These are phyloP conservation scores for Parietichytrium sp. DNA, from an alignment of 108 stramenopile genomes.

Conservation along the genomic window DNA sequence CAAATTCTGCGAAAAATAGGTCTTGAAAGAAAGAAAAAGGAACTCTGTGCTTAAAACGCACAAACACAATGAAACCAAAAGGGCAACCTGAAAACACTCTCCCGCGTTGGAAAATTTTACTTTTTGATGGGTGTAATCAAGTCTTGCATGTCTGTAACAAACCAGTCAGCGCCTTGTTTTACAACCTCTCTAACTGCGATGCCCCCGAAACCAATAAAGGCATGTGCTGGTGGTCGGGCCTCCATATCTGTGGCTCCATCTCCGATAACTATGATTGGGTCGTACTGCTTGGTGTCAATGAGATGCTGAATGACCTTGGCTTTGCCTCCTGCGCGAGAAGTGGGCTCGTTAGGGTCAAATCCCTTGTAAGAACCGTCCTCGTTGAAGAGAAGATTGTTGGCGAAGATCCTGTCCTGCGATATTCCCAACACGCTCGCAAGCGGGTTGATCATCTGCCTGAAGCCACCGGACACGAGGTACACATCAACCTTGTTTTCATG, in stretches of 20 bases:
- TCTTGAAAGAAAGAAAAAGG: not conserved
- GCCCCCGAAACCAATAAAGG: slow-evolving; percentile 97
- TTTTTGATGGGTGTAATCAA: slow-evolving; percentile 68
- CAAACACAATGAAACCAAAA: too few relatives aligned
- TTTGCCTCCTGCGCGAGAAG: slow-evolving; percentile 87
- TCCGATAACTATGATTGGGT: slow-evolving; percentile 88
- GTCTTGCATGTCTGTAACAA: slow-evolving; percentile 80
- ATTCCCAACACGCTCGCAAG: slow-evolving; percentile 74
- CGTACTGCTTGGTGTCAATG: slow-evolving; percentile 63
- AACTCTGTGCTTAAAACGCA: too few relatives aligned
- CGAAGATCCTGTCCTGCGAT: slow-evolving; percentile 71
- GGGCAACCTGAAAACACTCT: not conserved
- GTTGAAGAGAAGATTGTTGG: slow-evolving; percentile 83
- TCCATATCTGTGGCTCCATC: slow-evolving; percentile 98
- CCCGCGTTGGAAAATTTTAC: not conserved
- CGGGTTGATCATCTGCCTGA: slow-evolving; percentile 96
- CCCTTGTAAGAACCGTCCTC: slow-evolving; percentile 70
- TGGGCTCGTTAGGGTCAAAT: slow-evolving; percentile 86
- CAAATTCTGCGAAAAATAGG: not conserved
- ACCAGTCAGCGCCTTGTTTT: slow-evolving; percentile 86
- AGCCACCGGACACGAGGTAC: slow-evolving; percentile 92
- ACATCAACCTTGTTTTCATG: slow-evolving; percentile 74
- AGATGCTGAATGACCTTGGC: slow-evolving; percentile 75
- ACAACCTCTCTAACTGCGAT: slow-evolving; percentile 80
- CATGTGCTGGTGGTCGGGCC: slow-evolving; percentile 91